These are phyloP conservation scores for Cladosporium sp. DNA, from an alignment of 2,329 filamentous ascomycete genomes.

Conservation along the genomic window DNA sequence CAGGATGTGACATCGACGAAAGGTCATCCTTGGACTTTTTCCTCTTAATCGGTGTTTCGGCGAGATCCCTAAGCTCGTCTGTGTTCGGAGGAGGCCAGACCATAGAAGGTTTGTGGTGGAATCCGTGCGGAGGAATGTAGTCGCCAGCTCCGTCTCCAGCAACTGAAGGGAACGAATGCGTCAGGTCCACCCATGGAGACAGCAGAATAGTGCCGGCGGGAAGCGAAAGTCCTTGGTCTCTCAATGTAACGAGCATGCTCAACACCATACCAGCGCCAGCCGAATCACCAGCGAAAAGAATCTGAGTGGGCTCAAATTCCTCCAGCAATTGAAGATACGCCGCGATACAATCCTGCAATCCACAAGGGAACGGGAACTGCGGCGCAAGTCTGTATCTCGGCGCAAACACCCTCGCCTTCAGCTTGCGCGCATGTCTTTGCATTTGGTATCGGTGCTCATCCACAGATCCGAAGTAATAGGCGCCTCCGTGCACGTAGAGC, in stretches of 20 bases:
- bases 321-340: conserved; percentile 79
- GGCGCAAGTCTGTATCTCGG: conserved; percentile 81
- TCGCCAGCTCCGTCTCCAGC: conserved; percentile 66
- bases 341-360: conserved; percentile 81
- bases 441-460: conserved; percentile 98
- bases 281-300: conserved; percentile 86
- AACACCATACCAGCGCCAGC: conserved; percentile 89
- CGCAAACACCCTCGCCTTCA: conserved; percentile 84
- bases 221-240: conserved; percentile 76
- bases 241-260: conserved; percentile 69
- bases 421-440: conserved; percentile 89
- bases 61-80: conserved; percentile 25
- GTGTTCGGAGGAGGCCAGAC: conserved; percentile 78
- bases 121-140: conserved; percentile 83
- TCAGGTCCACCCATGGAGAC: conserved; percentile 93
- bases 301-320: conserved; percentile 70
- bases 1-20: conserved; percentile 9
- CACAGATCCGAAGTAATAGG: conserved; percentile 91
- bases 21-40: conserved; percentile 15
- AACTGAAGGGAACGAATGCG: conserved; percentile 93
- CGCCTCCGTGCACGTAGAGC: conserved; percentile 90
- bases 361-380: conserved; percentile 94
- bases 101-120: conserved; percentile 81
- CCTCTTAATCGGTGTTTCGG: conserved; percentile 19
- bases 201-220: conserved; percentile 88